phyloP scores from a whole-genome alignment of 805 yeast genomes.

The Metschnikowia koreensis region DNA sequence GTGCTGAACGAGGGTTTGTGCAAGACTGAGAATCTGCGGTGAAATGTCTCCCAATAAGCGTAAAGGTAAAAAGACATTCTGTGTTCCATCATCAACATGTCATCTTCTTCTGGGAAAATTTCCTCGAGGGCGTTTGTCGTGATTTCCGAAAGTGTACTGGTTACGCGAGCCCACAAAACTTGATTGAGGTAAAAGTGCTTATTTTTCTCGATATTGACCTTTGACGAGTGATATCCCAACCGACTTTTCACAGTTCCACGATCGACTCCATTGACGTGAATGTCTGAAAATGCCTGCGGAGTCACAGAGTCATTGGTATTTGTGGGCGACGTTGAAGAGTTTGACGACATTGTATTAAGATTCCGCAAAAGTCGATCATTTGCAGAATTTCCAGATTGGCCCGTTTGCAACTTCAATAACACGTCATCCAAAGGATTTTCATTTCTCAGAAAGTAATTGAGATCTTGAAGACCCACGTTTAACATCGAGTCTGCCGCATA shows the following conservation, averaged over 20 bases:
- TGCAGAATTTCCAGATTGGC: background rate
- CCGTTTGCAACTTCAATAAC: conserved; percentile 18
- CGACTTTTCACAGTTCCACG: conserved; percentile 9
- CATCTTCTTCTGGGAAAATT: conserved; percentile 21
- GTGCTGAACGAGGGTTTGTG: conserved; percentile 61
- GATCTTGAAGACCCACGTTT: conserved; percentile 32
- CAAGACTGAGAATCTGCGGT: conserved; percentile 56
- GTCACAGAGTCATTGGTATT: conserved; percentile 26
- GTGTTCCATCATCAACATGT: conserved; percentile 28
- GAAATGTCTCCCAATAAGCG: conserved; percentile 57
- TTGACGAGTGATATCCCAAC: conserved; percentile 20
- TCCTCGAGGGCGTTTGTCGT: conserved; percentile 26
- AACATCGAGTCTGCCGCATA: conserved; percentile 11
- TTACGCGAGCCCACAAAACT: conserved; percentile 33
- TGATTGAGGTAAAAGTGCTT: conserved; percentile 40
- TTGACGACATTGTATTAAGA: conserved; percentile 18
- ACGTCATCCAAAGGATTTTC: conserved; percentile 42
- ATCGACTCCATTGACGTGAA: conserved; percentile 7
- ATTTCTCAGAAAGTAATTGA: conserved; percentile 35
- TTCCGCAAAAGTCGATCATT: conserved; percentile 2
- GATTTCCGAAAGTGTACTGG: conserved; percentile 29
- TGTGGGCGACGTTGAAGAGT: conserved; percentile 34
- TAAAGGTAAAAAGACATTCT: conserved; percentile 36
- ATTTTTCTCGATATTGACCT: conserved; percentile 25
- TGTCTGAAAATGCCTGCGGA: conserved; percentile 16